Evolutionary conservation across 2,329 filamentous ascomycete species (phyloP), one percentile per base, ranked within the genome.

Genomic region (Lecanosticta acicola): DNA sequence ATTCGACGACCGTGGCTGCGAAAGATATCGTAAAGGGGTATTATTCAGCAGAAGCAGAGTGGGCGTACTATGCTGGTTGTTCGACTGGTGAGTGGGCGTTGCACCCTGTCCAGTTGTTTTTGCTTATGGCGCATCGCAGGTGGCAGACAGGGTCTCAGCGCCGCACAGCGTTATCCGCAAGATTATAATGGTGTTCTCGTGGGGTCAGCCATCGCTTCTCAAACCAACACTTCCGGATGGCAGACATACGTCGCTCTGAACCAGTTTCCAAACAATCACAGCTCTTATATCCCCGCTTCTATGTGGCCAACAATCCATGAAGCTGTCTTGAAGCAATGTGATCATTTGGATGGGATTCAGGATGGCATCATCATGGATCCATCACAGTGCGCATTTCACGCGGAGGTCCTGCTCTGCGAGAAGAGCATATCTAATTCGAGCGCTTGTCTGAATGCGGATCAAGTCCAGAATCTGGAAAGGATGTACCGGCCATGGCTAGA

Each of bases 131-230:
- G n/a, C n/a, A n/a, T n/a, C n/a, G n/a, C n/a, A 16, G 67, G 66
- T 32, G 68, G 67, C 5, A 46, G 67, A 13, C 66, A 69, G 44
- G 67, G 66, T 2, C 43, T 66, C 13, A 66, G 64, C 58, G 29
- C 60, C 8, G 66, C 67, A 4, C 71, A 80, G 50, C 55, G 60
- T 3, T 78, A 71, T 48, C 75, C 78, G 0, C 62, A 71, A 0
- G 76, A 79, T 48, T 79, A 79, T 43, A 76, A 80, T 51, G 77
- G 77, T n/a, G 67, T 75, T 13, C 55, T 79, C 2, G 70, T 75
- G 13, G 74, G 74, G 9, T 36, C 32, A n/a, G 41, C 41, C 3
- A 43, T 43, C 11, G 20, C 41, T 17, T 43, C 41, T 3, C 41
- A 43, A 34, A 43, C 41, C 3, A 35, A 43, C 14, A 43, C 41